Evolutionary conservation across 192 early-diverging fungal genomes (phyloP), one percentile per base, ranked within the genome.

Genomic region (Bifiguratus adelaidae): DNA sequence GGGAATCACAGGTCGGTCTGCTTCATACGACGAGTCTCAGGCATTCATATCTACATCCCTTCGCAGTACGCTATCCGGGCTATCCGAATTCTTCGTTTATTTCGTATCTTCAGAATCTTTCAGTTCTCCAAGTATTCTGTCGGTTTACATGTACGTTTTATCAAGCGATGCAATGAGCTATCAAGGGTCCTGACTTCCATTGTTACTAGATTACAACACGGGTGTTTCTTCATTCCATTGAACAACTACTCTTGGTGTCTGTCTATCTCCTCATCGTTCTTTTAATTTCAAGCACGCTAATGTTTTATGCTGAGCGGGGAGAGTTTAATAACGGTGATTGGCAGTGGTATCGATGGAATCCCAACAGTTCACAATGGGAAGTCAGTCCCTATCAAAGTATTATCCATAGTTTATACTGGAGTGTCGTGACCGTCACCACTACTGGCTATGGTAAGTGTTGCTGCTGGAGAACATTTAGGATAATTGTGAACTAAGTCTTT

Each of bases 341-440:
- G 11, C 22, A 19, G 13, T 56, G 48, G 47, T 30, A 50, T 15
- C 30, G 54, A 55, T 15, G 2, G n/a, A 28, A 41, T n/a, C 32
- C 15, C n/a, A 16, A 24, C 6, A 12, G 18, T 22, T 43, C 45
- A 2, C 8, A 33, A 0, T 2, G 0, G 4, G 73, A 76, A 45
- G 29, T 36, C 27, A 73, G 70, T 18, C 73, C 73, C 13, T 76
- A 60, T 20, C 73, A 76, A 46, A 68, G 65, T 41, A 53, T 76
- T 2, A 58, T 72, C 21, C 66, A 65, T 44, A 60, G 60, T 35
- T 29, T 76, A 35, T 76, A 67, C 47, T 76, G 73, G 73, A 64
- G 65, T 1, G 52, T 76, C 37, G 67, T 67, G 26, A 76, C 73
- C 13, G 44, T 76, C 22, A 73, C 73, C 3, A 76, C 73, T 0